phyloP scores from a whole-genome alignment of 2,329 filamentous ascomycete genomes.

The Lasiodiplodia sp. region DNA sequence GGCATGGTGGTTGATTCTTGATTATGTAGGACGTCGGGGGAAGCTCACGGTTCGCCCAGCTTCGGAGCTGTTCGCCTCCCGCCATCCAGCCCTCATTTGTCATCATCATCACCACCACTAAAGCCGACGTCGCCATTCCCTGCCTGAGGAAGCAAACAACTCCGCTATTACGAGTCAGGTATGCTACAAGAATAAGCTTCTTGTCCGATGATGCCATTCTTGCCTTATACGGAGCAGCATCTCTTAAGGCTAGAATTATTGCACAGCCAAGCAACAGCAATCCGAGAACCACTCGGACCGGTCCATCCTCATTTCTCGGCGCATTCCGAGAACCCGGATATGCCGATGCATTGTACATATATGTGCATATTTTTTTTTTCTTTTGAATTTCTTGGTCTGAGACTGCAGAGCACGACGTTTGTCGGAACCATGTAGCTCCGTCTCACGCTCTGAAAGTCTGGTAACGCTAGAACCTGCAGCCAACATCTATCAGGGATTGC shows the following conservation, averaged over 20 bases:
- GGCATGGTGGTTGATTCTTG: conserved; percentile 12
- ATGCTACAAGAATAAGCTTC: not conserved
- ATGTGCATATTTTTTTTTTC: too few relatives aligned
- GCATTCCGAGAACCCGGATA: not conserved
- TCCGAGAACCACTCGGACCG: conserved; percentile 7
- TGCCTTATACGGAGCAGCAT: not conserved
- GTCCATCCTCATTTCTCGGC: conserved; percentile 2
- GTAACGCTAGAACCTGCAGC: not conserved
- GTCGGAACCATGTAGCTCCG: not conserved
- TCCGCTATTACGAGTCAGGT: not conserved
- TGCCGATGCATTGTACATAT: not conserved
- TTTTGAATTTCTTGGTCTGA: not conserved
- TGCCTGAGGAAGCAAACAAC: not conserved
- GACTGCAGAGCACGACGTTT: not conserved
- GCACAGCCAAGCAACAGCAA: not conserved
- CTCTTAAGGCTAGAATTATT: not conserved
- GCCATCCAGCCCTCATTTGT: conserved; percentile 14
- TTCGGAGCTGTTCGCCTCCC: conserved; percentile 27
- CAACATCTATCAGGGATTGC: not conserved
- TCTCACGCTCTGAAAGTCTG: not conserved
- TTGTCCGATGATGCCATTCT: not conserved
- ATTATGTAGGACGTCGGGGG: conserved; percentile 16
- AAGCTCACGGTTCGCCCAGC: conserved; percentile 15
- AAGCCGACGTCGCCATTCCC: not conserved
- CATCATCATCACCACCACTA: conserved; percentile 8